Base-by-base conservation (phyloP, 2,329 filamentous ascomycete genomes). In the Fusarium nelsonii region DNA sequence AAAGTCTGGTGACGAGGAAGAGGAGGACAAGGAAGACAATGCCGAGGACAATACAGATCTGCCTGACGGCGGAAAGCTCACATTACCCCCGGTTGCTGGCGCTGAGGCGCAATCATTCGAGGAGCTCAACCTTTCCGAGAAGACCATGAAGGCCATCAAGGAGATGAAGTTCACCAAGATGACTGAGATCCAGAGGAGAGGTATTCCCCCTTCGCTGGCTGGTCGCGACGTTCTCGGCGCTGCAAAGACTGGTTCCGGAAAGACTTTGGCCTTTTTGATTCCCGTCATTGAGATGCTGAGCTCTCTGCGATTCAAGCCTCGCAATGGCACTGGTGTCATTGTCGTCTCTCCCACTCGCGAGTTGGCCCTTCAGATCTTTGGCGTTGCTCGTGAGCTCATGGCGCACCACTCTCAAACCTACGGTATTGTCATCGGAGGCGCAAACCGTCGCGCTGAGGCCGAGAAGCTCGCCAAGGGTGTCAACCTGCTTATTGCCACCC, bases 91-190 rank as follows among this genome's bases (percentile, higher is more conserved):
- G 90, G 4, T 84, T 84, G 66, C 70, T n/a, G 64, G 71, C 32
- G 84, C 88, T 32, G 87, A 91, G 58, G 89, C 90, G 23, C 84
- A 90, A 75, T 88, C 89, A 52, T 97, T 97, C 77, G 82, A 88
- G 34, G 91, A 98, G 70, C 84, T 99, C 68, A 92, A 92, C 56
- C 86, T 99, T 12, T 96, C 93, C 2, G 91, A 94, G 26, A 94
- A 92, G 81, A 97, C 94, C 0, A 91, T 94, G 86, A 89, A 91
- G 81, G 94, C 94, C 10, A 94, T 97, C 73, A 77, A 90, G 60
- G 92, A 92, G 69, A 98, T 99, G 95, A 92, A 92, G 15, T 97
- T 98, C 78, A 90, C 92, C 76, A 94, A 87, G 48, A 97, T 99
- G 94, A 98, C 96, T 1, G 92, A 96, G 78, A 97, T 98, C 72